Evolutionary conservation across 164 flowering plant genomes (phyloP).

Genomic region (Nymphaea colorata): DNA sequence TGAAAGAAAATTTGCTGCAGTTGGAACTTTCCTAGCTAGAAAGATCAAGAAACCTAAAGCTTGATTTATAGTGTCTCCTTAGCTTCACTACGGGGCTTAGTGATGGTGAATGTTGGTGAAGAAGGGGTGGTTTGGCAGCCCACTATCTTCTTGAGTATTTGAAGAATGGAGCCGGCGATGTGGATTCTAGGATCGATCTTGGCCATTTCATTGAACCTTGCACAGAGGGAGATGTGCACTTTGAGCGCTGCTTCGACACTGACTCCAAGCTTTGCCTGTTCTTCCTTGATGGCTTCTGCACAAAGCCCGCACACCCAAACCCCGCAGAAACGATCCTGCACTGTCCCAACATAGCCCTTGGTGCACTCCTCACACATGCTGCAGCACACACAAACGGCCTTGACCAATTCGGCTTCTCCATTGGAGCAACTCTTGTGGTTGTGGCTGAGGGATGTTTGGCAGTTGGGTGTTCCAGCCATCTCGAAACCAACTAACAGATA

Average conservation of each 20-base stretch:
- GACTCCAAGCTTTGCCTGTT: slow-evolving; percentile 15
- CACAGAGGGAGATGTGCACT: slow-evolving; percentile 10
- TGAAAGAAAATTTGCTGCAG: not conserved
- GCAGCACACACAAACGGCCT: slow-evolving; percentile 18
- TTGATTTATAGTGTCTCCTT: too few relatives aligned
- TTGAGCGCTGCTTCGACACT: slow-evolving; percentile 12
- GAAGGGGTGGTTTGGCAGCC: not conserved
- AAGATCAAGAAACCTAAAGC: too few relatives aligned
- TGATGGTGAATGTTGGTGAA: not conserved
- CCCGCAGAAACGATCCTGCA: slow-evolving; percentile 13
- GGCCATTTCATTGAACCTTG: slow-evolving; percentile 1
- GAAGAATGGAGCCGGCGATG: slow-evolving; percentile 8
- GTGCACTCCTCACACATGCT: slow-evolving; percentile 21
- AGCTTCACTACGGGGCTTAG: not conserved
- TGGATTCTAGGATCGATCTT: slow-evolving; percentile 6
- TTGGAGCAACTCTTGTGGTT: not conserved
- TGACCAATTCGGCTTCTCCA: not conserved
- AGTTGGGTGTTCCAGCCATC: too few relatives aligned
- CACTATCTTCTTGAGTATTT: slow-evolving; percentile 13
- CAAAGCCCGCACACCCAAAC: slow-evolving; percentile 19
- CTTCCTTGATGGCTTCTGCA: slow-evolving; percentile 19
- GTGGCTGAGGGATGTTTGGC: too few relatives aligned
- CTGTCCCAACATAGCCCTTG: slow-evolving; percentile 11
- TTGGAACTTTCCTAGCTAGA: too few relatives aligned
- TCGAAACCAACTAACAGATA: too few relatives aligned